Evolutionary conservation across 331 rosid genomes (phyloP).

Genomic region (Pyrus hybrid): DNA sequence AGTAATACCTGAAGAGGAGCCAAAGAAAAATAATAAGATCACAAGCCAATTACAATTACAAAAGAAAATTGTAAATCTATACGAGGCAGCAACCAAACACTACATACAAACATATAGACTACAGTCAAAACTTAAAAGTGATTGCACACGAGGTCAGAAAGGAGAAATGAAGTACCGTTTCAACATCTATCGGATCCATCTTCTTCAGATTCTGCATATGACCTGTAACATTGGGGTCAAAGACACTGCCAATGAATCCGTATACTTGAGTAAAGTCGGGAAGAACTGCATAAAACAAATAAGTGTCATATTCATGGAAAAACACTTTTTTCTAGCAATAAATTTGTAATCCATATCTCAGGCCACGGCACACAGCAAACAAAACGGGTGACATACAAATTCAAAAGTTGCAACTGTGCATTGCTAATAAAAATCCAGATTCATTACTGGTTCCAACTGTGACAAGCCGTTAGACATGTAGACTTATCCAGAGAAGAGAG

Average conservation of each 20-base stretch:
- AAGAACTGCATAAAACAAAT: conserved; percentile 57
- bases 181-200: conserved; percentile 90
- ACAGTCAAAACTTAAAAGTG: background rate
- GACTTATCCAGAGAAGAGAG: background rate
- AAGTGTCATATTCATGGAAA: background rate
- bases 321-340: background rate
- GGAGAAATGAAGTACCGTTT: conserved; percentile 49
- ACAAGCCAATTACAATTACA: background rate
- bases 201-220: conserved; percentile 70
- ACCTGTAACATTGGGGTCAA: conserved; percentile 62
- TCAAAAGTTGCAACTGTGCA: background rate
- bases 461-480: background rate
- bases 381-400: background rate
- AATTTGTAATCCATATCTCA: background rate
- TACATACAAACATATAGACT: background rate
- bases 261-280: conserved; percentile 88
- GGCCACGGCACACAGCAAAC: background rate
- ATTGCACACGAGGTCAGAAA: background rate
- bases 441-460: background rate
- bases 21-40: conserved; percentile 1
- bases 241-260: conserved; percentile 85
- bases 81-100: background rate
- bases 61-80: background rate
- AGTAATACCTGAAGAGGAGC: conserved; percentile 54
- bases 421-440: background rate